A percentile compares a stretch with the other conserved stretches of the same genome.
Conservation (phyloP, 495 filamentous ascomycete genomes). For the Penicillium flavigenum region DNA sequence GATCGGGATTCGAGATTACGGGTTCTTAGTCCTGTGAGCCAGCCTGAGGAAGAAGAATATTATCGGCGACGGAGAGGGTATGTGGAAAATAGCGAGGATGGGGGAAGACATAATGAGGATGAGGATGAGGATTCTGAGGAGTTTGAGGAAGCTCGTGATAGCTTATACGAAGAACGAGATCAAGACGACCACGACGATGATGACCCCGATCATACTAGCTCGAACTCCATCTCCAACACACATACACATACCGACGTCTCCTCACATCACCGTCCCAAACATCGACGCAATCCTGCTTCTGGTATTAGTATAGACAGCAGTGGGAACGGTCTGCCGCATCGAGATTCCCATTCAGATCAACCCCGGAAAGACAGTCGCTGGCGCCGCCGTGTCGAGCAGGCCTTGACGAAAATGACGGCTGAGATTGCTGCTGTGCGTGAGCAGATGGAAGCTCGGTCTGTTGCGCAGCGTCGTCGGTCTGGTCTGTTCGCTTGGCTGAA, state of each 20-base stretch:
- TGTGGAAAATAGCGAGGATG: constrained; percentile 27
- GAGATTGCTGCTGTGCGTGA: constrained; percentile 93
- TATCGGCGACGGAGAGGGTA: constrained; percentile 42
- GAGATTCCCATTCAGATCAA: constrained; percentile 12
- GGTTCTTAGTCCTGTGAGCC: constrained; percentile 76
- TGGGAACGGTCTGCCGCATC: constrained; percentile 13
- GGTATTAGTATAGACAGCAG: constrained; percentile 14
- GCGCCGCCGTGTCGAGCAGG: constrained; percentile 80
- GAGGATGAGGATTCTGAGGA: constrained; percentile 38
- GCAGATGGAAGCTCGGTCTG: constrained; percentile 67
- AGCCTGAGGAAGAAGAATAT: constrained; percentile 62
- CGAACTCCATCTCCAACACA: constrained; percentile 15
- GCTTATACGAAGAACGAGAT: constrained; percentile 41
- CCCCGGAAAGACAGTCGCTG: constrained; percentile 50
- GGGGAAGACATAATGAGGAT: constrained; percentile 33
- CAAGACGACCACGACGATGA: constrained; percentile 17
- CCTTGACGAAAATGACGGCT: constrained; percentile 84
- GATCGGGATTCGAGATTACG: constrained; percentile 48
- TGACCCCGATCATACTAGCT: constrained; percentile 21
- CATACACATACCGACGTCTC: constrained; percentile 18
- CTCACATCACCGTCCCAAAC: constrained; percentile 14
- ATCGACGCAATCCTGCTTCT: constrained; percentile 14
- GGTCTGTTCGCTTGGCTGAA: constrained; percentile 66
- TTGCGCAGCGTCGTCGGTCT: constrained; percentile 45
- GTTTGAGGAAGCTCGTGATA: constrained; percentile 41